phyloP scores from a whole-genome alignment of 108 stramenopile genomes.

The Cyclostephanos invisitatus region DNA sequence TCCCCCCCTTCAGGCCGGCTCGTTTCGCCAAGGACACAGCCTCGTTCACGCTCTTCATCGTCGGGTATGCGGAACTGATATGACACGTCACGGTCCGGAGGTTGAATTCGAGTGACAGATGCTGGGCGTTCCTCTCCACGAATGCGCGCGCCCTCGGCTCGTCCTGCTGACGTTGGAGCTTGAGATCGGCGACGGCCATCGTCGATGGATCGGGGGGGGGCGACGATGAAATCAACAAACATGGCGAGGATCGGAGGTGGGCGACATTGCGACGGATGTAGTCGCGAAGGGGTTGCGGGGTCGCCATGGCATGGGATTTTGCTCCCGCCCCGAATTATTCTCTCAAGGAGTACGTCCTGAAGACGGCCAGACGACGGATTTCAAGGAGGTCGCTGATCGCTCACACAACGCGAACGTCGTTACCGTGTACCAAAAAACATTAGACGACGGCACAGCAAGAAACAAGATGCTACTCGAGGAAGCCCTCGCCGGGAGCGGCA shows the following conservation, averaged over 20 bases:
- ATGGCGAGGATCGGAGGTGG: constrained; percentile 42
- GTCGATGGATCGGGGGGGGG: constrained; percentile 10
- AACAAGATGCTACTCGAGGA: constrained; percentile 32
- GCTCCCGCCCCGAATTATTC: too few species aligned
- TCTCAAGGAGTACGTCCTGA: background rate
- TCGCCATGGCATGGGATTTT: too few species aligned
- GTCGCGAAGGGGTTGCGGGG: constrained; percentile 33
- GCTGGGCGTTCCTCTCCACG: constrained; percentile 34
- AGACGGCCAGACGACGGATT: background rate
- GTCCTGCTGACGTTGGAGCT: constrained; percentile 10
- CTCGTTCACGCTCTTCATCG: constrained; percentile 29
- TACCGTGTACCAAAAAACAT: too few species aligned
- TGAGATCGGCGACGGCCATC: constrained; percentile 13
- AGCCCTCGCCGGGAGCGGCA: constrained; percentile 24
- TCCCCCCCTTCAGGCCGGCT: constrained; percentile 31
- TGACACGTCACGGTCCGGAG: constrained; percentile 33
- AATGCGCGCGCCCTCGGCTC: constrained; percentile 30
- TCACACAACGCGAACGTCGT: too few species aligned
- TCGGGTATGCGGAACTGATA: constrained; percentile 43
- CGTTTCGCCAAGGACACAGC: constrained; percentile 38
- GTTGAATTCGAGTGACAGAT: constrained; percentile 27
- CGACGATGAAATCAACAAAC: constrained; percentile 36
- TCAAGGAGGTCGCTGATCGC: too few species aligned
- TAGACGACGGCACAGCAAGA: background rate
- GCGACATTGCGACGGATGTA: constrained; percentile 34